A percentile compares a stretch with the other conserved stretches of the same genome.
phyloP scores from a whole-genome alignment of 176 grass and related monocot species.

The Pontederia crassipes region DNA sequence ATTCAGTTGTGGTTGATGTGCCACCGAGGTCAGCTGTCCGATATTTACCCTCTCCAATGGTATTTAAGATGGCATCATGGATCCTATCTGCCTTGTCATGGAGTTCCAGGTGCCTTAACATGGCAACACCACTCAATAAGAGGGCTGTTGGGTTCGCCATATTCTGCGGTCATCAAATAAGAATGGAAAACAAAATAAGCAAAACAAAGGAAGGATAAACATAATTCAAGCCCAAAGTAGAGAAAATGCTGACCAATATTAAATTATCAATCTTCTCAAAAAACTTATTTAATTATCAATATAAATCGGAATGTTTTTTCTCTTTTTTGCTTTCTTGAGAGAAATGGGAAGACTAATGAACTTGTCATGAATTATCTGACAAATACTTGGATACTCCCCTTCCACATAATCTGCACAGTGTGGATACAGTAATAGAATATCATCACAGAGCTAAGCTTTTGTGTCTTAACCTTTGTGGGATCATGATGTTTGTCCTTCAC shows the following conservation, averaged over 20 bases:
- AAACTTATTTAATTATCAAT: too few relatives aligned
- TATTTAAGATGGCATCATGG: conserved; percentile 59
- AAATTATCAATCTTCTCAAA: too few relatives aligned
- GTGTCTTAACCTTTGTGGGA: too few relatives aligned
- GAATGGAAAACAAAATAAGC: not conserved
- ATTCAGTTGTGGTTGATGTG: conserved; percentile 53
- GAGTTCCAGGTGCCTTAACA: conserved; percentile 63
- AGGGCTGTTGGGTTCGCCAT: conserved; percentile 71
- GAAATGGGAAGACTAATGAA: too few relatives aligned
- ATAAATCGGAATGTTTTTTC: too few relatives aligned
- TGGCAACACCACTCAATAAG: conserved; percentile 76
- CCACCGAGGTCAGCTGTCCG: conserved; percentile 74
- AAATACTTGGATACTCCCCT: too few relatives aligned
- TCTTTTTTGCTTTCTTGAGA: too few relatives aligned
- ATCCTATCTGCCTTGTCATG: conserved; percentile 56
- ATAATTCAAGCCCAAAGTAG: not conserved
- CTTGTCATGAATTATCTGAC: too few relatives aligned
- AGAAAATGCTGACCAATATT: not conserved
- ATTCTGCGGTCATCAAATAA: conserved; percentile 35
- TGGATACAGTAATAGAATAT: too few relatives aligned
- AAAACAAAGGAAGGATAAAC: not conserved
- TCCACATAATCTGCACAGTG: not conserved
- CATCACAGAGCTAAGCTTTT: too few relatives aligned
- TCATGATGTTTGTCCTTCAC: too few relatives aligned
- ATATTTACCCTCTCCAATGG: conserved; percentile 54